Conservation (phyloP, 73 alveolate species). For the Paramecium octaurelia region DNA sequence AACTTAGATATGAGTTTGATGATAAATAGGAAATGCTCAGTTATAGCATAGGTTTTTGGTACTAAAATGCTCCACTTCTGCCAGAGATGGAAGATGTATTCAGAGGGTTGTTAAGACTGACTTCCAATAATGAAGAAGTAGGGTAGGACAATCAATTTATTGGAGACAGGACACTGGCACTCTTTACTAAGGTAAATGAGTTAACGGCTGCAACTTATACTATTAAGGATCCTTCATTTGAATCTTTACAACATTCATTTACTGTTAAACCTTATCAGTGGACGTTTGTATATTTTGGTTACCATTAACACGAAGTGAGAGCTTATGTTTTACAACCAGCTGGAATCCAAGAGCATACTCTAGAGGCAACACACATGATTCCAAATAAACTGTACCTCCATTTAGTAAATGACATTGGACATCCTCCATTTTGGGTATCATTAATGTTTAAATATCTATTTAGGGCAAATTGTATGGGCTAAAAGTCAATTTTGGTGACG, state of each 20-base stretch:
- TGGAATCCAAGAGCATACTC: background rate
- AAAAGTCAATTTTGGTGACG: background rate
- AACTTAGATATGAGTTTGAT: background rate
- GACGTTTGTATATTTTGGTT: slow-evolving; percentile 43
- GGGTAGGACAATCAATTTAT: background rate
- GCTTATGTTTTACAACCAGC: slow-evolving; percentile 29
- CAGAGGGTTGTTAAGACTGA: background rate
- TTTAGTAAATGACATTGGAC: background rate
- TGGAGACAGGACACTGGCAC: background rate
- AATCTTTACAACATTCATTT: background rate
- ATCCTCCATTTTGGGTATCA: background rate
- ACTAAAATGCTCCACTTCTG: slow-evolving; percentile 4
- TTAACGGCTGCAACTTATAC: background rate
- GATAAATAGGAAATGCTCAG: background rate
- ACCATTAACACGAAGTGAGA: background rate
- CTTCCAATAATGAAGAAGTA: background rate
- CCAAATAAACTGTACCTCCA: background rate
- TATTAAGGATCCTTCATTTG: slow-evolving; percentile 33
- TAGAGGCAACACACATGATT: background rate
- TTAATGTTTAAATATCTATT: background rate
- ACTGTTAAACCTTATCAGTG: background rate
- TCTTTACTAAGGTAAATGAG: background rate
- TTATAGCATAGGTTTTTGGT: background rate
- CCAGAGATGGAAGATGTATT: slow-evolving; percentile 37
- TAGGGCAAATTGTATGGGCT: slow-evolving; percentile 40